Evolutionary conservation across 2,329 filamentous ascomycete genomes (phyloP).

Genomic region (Calonectria multiphialidica): DNA sequence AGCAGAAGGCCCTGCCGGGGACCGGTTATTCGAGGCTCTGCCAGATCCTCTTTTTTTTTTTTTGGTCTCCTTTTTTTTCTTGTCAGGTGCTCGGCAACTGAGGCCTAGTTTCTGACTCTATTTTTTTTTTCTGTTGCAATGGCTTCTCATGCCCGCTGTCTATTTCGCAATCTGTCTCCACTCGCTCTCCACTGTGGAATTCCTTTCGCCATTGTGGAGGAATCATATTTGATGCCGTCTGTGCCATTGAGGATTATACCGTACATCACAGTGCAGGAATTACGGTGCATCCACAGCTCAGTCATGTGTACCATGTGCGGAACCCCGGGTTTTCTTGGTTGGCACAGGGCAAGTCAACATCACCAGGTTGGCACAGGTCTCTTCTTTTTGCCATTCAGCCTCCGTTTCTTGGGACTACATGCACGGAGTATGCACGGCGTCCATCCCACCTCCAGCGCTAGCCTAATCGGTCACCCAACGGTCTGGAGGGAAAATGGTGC

Average conservation of each 20-base stretch:
- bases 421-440: slow-evolving; percentile 19
- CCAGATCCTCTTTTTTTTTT: slow-evolving; percentile 28
- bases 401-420: background rate
- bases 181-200: slow-evolving; percentile 24
- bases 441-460: slow-evolving; percentile 26
- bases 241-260: background rate
- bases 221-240: slow-evolving; percentile 17
- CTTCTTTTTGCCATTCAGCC: slow-evolving; percentile 1
- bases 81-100: slow-evolving; percentile 36
- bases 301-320: slow-evolving; percentile 20
- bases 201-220: slow-evolving; percentile 22
- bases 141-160: background rate
- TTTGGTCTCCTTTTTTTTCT: slow-evolving; percentile 34
- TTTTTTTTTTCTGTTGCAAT: slow-evolving; percentile 9
- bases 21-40: slow-evolving; percentile 53
- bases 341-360: slow-evolving; percentile 17
- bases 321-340: slow-evolving; percentile 16
- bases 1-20: slow-evolving; percentile 30
- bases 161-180: slow-evolving; percentile 22
- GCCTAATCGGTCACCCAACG: slow-evolving; percentile 33
- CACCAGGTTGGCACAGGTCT: slow-evolving; percentile 9
- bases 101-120: background rate
- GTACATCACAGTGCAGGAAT: slow-evolving; percentile 1
- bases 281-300: background rate
- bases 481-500: slow-evolving; percentile 29